These are phyloP conservation scores for Alternaria triticina DNA, from an alignment of 2,329 filamentous ascomycete genomes.

Conservation along the genomic window DNA sequence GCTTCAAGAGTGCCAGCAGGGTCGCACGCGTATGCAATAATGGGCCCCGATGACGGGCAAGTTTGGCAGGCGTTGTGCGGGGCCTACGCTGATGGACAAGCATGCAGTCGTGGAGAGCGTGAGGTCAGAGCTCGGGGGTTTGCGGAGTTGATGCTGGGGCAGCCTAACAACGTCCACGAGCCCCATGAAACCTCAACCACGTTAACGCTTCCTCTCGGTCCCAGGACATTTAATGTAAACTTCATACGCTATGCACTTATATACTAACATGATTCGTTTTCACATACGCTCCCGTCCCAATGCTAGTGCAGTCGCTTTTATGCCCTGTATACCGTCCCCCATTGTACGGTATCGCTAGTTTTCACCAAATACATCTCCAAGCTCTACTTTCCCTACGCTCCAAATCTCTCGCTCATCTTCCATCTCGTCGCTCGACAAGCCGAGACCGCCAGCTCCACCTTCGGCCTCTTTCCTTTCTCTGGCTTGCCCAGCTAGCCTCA, in stretches of 20 bases:
- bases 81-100: conserved; percentile 30
- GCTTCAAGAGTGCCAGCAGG: not conserved
- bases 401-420: conserved; percentile 96
- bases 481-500: conserved; percentile 83
- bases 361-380: conserved; percentile 62
- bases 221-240: not conserved
- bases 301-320: conserved; percentile 11
- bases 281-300: not conserved
- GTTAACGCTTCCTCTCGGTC: not conserved
- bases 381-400: conserved; percentile 90
- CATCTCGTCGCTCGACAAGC: conserved; percentile 85
- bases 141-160: conserved; percentile 24
- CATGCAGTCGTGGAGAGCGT: conserved; percentile 18
- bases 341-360: not conserved
- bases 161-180: not conserved
- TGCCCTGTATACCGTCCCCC: not conserved
- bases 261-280: not conserved
- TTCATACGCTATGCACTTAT: conserved; percentile 8
- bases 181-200: not conserved
- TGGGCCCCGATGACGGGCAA: conserved; percentile 15
- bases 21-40: conserved; percentile 21
- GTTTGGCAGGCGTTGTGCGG: conserved; percentile 22
- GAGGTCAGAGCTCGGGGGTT: conserved; percentile 35
- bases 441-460: conserved; percentile 83
- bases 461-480: conserved; percentile 90